Evolutionary conservation across 163 green algal genomes (phyloP).

Genomic region (Trebouxia gelatinosa): DNA sequence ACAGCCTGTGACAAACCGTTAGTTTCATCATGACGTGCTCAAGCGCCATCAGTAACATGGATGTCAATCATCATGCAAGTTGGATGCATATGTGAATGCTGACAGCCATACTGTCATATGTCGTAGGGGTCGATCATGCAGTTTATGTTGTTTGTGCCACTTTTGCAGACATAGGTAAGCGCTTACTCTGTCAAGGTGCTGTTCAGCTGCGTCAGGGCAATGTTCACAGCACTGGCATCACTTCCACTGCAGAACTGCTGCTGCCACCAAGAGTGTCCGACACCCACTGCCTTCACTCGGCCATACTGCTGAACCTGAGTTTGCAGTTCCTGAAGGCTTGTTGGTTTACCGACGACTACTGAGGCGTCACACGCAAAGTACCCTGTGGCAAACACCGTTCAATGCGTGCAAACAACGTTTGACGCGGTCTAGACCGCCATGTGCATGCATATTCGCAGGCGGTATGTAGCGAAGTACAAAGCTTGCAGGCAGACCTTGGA

Average conservation of each 20-base stretch:
- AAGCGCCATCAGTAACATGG: no score
- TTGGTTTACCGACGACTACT: slow-evolving; percentile 31
- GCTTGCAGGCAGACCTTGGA: slow-evolving; percentile 1
- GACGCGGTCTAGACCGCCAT: no score
- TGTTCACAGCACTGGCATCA: slow-evolving; percentile 52
- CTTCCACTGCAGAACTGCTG: slow-evolving; percentile 41
- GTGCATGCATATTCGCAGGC: no score
- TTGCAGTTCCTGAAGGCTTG: slow-evolving; percentile 12
- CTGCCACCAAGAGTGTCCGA: slow-evolving; percentile 38
- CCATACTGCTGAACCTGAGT: slow-evolving; percentile 16
- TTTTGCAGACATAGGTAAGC: no score
- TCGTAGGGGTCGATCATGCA: no score
- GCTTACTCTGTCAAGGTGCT: slow-evolving; percentile 36
- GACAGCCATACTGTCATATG: no score
- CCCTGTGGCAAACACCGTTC: slow-evolving; percentile 4
- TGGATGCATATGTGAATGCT: no score
- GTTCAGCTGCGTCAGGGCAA: slow-evolving; percentile 66
- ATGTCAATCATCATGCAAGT: no score
- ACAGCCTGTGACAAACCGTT: no score
- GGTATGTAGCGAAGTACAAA: neutral
- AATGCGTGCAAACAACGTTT: no score
- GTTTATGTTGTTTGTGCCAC: no score
- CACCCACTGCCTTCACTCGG: slow-evolving; percentile 41
- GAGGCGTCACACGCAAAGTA: slow-evolving; percentile 29
- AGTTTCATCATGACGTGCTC: no score